Evolutionary conservation across 2,329 filamentous ascomycete species (phyloP), one percentile per base, ranked within the genome.

Genomic region (Lecanicillium sp.): DNA sequence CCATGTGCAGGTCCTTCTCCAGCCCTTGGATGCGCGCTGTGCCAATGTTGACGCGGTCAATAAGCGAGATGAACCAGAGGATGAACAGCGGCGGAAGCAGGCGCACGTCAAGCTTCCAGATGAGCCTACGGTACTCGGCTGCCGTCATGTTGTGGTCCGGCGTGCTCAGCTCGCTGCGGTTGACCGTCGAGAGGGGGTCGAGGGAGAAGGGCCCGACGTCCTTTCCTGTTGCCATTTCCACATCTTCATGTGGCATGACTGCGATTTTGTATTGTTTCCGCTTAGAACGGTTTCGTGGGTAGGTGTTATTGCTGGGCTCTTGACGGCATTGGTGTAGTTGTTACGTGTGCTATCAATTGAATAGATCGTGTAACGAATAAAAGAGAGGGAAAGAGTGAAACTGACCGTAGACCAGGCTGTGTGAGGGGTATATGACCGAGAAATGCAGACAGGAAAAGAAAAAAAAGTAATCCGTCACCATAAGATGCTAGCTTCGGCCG

Each of bases 1-100:
- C 68, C 47, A 80, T 64, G 1, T 62, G 59, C 1, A 79, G 59
- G 37, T 78, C 74, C 51, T 76, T 70, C 52, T 77, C 68, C 67
- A 66, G 60, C 14, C 62, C 61, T 12, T 59, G 55, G 2, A 60
- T 58, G 5, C 57, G 57, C 3, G 58, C 56, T 6, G 58, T 59
- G 17, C 56, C 56, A 17, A 60, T 56, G 23, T 59, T 58, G 33
- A 50, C 48, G 15, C 51, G 49, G 38, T 51, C 51, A 17, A 53
- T 41, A 6, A 51, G 43, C 15, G 51, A 49, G 24, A 53, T 51
- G 20, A 53, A 43, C 37, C 47, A 53, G 2, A 53, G 45, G 14
- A 46, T n/a, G 29, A 50, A 46, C 8, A 52, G 35, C 20, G 44
- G 43, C 5, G 51, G 51, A n/a, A 52, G 32, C 11, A 52, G 37